Percentiles rank a stretch among this genome's conserved stretches.
phyloP scores from a whole-genome alignment of 805 yeast species.

The Tetrapisispora pingtungensis region DNA sequence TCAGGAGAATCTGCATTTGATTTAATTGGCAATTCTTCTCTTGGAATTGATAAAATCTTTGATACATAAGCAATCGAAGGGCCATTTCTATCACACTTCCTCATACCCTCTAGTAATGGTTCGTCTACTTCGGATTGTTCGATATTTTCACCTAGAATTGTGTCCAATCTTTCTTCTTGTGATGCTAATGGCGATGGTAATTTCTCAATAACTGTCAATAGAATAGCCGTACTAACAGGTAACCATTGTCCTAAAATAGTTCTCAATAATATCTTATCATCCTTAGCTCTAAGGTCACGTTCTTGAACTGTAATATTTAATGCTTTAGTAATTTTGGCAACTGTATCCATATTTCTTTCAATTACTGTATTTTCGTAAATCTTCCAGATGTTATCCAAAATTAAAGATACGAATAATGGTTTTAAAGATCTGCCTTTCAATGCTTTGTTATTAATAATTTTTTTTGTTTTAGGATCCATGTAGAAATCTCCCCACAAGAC shows the following conservation, averaged over 20 bases:
- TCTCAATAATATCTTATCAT: constrained; percentile 50
- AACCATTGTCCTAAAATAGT: constrained; percentile 86
- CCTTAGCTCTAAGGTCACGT: constrained; percentile 72
- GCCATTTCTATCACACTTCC: constrained; percentile 55
- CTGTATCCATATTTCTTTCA: constrained; percentile 56
- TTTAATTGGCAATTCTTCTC: constrained; percentile 61
- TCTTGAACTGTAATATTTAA: constrained; percentile 59
- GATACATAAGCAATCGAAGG: constrained; percentile 73
- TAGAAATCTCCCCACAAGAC: constrained; percentile 95
- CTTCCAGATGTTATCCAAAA: constrained; percentile 87
- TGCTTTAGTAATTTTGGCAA: constrained; percentile 66
- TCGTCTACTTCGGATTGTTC: constrained; percentile 35
- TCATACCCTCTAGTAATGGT: constrained; percentile 45
- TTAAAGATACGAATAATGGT: constrained; percentile 79
- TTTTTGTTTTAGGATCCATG: constrained; percentile 82
- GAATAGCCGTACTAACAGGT: constrained; percentile 78
- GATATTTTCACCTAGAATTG: constrained; percentile 45
- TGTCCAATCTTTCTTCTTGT: constrained; percentile 62
- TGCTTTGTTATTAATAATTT: constrained; percentile 58
- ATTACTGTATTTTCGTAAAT: constrained; percentile 63
- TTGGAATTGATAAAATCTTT: constrained; percentile 79
- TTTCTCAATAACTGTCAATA: constrained; percentile 74
- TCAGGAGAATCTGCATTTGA: constrained; percentile 38
- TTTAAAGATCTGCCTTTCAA: constrained; percentile 53
- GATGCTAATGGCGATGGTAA: constrained; percentile 77